Conservation (phyloP, 768 basidiomycete species). For the Lactifluus hygrophoroides region DNA sequence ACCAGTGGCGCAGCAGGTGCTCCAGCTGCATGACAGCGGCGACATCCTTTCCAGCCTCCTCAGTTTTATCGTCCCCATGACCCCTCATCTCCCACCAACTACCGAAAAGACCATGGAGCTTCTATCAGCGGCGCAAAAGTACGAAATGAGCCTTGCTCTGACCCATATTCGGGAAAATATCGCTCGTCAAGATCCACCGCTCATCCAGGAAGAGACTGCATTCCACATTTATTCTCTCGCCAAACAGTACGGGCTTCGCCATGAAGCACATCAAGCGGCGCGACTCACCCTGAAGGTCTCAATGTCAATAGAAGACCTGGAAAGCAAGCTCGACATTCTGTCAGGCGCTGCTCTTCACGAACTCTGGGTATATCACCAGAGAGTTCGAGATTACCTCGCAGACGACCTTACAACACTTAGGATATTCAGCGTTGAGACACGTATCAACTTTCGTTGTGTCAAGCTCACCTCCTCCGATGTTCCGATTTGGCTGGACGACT, state of each 20-base stretch:
- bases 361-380: slow-evolving; percentile 6
- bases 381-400: neutral
- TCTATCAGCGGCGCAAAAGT: slow-evolving; percentile 7
- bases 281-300: neutral
- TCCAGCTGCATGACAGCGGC: neutral
- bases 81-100: neutral
- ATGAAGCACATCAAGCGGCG: slow-evolving; percentile 1
- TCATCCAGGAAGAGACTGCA: slow-evolving; percentile 2
- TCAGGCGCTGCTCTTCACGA: slow-evolving; percentile 1
- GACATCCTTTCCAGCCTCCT: slow-evolving; percentile 9
- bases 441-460: neutral
- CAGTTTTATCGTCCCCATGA: slow-evolving; percentile 2
- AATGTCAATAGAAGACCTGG: neutral
- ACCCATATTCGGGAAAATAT: slow-evolving; percentile 1
- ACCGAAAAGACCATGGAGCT: neutral
- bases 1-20: neutral
- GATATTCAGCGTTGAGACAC: neutral
- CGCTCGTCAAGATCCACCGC: neutral
- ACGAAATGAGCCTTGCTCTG: neutral
- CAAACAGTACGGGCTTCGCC: neutral
- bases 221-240: slow-evolving; percentile 1
- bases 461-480: neutral
- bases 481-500: slow-evolving; percentile 1
- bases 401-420: neutral
- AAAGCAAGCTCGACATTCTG: neutral